Conservation (phyloP, 2,329 filamentous ascomycete species). For the Aspergillus proliferans region DNA sequence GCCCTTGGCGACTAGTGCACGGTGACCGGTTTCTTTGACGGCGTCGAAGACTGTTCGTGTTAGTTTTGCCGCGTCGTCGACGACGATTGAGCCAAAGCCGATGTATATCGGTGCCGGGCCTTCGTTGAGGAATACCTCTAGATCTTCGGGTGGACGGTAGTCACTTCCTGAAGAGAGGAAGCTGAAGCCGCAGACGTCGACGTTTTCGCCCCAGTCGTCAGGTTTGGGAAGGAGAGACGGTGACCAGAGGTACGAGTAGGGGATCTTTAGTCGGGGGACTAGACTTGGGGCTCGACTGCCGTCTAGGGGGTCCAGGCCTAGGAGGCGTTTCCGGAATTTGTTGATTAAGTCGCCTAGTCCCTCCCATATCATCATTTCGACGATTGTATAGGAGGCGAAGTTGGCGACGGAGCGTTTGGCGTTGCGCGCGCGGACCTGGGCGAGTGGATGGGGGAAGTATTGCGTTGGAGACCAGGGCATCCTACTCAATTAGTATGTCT, state of each 20-base stretch:
- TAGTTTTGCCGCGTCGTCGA: constrained; percentile 66
- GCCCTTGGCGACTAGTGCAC: constrained; percentile 77
- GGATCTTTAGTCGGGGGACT: constrained; percentile 66
- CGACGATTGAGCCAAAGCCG: constrained; percentile 76
- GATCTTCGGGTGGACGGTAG: constrained; percentile 60
- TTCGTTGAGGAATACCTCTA: constrained; percentile 59
- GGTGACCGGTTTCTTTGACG: constrained; percentile 58
- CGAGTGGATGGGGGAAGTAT: constrained; percentile 78
- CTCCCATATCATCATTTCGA: constrained; percentile 92
- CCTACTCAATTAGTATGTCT: constrained; percentile 29
- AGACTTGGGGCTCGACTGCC: constrained; percentile 78
- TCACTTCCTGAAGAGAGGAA: constrained; percentile 63
- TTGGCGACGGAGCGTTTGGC: constrained; percentile 73
- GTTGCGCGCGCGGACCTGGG: constrained; percentile 71
- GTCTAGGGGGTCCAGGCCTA: constrained; percentile 71
- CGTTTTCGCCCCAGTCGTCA: constrained; percentile 65
- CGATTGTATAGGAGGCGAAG: constrained; percentile 73
- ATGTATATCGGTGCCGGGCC: constrained; percentile 73
- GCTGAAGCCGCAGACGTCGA: constrained; percentile 70
- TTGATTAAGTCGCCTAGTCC: constrained; percentile 89
- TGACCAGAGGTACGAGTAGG: constrained; percentile 91
- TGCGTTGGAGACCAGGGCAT: constrained; percentile 90
- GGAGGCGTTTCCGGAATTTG: constrained; percentile 66
- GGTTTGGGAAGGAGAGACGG: constrained; percentile 73
- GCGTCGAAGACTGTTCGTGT: constrained; percentile 69